phyloP scores from a whole-genome alignment of 306 rosid genomes.

The Rosa multiflora region DNA sequence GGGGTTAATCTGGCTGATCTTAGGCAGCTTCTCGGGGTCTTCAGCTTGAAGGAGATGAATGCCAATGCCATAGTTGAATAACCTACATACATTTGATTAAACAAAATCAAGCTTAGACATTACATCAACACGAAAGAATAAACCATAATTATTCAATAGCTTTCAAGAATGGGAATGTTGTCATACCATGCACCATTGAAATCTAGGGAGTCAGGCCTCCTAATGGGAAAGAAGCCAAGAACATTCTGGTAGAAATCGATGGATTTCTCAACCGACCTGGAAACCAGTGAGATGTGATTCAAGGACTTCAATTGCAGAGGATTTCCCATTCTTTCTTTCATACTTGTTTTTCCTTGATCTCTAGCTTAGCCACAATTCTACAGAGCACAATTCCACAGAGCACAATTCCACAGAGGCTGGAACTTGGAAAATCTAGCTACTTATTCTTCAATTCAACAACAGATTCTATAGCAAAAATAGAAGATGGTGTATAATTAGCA shows the following conservation, averaged over 20 bases:
- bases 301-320: constrained; percentile 69
- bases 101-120: neutral
- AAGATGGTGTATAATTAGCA: neutral
- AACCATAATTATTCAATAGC: neutral
- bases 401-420: neutral
- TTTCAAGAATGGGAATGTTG: neutral
- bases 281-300: constrained; percentile 73
- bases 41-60: constrained; percentile 75
- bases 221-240: constrained; percentile 62
- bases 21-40: constrained; percentile 46
- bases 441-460: neutral
- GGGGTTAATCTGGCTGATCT: constrained; percentile 54
- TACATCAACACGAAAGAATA: neutral
- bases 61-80: constrained; percentile 74
- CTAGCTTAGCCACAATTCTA: neutral
- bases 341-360: neutral
- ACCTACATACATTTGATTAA: constrained; percentile 36
- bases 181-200: constrained; percentile 54
- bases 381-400: neutral
- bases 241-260: constrained; percentile 55
- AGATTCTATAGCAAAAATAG: neutral
- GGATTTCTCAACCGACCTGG: constrained; percentile 67
- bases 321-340: constrained; percentile 32
- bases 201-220: constrained; percentile 45
- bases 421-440: neutral